A percentile compares a stretch with the other conserved stretches of the same genome.
Conservation (phyloP, 768 basidiomycete species). For the Hortiboletus campestris region DNA sequence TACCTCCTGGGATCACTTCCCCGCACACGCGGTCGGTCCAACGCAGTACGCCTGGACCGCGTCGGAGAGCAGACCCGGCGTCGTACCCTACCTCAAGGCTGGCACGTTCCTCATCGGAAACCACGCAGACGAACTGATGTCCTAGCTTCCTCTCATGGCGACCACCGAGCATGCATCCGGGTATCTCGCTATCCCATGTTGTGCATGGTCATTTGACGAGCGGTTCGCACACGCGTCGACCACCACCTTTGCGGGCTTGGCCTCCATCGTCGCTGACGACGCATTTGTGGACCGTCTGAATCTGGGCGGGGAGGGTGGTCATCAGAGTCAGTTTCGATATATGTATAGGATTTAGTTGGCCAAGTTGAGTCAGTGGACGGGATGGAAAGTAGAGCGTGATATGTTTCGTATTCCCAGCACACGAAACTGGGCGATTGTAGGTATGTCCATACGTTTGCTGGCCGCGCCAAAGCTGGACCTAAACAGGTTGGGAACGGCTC, state of each 20-base stretch:
- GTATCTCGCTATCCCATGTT: constrained; percentile 87
- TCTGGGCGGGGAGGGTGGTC: constrained; percentile 60
- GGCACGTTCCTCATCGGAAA: constrained; percentile 86
- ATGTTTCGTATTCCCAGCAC: constrained; percentile 88
- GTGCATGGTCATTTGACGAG: constrained; percentile 77
- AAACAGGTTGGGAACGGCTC: constrained; percentile 29
- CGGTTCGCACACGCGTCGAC: constrained; percentile 54
- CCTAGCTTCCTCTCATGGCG: constrained; percentile 86
- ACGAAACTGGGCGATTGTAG: constrained; percentile 88
- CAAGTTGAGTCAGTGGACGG: constrained; percentile 63
- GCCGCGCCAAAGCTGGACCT: neutral
- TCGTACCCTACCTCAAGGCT: constrained; percentile 34
- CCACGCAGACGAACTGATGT: constrained; percentile 95
- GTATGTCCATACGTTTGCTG: constrained; percentile 41
- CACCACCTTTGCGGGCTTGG: constrained; percentile 24
- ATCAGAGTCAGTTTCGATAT: constrained; percentile 64
- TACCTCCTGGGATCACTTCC: constrained; percentile 81
- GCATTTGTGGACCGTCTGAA: constrained; percentile 46
- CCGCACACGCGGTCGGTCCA: constrained; percentile 69
- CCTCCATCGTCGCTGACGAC: constrained; percentile 17
- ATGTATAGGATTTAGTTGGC: constrained; percentile 93
- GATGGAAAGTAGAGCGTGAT: constrained; percentile 88
- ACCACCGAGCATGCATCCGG: constrained; percentile 59
- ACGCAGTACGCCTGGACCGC: constrained; percentile 1
- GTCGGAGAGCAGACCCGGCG: neutral